Evolutionary conservation across 164 flowering plant species (phyloP).

Genomic region (Macadamia integrifolia): DNA sequence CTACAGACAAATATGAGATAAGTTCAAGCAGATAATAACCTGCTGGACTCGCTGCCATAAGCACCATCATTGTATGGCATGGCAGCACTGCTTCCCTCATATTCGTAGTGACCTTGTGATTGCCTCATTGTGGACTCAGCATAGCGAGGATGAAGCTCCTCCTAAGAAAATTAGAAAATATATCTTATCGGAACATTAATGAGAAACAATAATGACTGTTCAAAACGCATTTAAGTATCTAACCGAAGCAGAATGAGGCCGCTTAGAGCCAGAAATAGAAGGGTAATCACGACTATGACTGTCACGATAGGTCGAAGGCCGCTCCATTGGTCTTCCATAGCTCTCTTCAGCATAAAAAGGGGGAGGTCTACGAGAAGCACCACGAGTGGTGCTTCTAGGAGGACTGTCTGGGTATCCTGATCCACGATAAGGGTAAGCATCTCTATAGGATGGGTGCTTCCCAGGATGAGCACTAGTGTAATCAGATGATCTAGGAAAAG

Average conservation of each 20-base stretch:
- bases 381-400: conserved; percentile 8
- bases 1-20: neutral
- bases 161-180: conserved; percentile 14
- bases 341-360: conserved; percentile 22
- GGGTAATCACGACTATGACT: conserved; percentile 17
- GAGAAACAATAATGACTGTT: neutral
- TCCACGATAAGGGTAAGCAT: conserved; percentile 13
- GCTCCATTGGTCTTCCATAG: conserved; percentile 17
- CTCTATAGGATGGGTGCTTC: conserved; percentile 16
- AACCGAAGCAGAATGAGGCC: conserved; percentile 15
- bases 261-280: conserved; percentile 23
- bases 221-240: neutral
- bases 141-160: conserved; percentile 22
- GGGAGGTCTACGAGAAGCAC: conserved; percentile 15
- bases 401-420: conserved; percentile 15
- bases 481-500: conserved; percentile 14
- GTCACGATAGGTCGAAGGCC: conserved; percentile 19
- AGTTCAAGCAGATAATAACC: conserved; percentile 15
- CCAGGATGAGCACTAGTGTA: conserved; percentile 14
- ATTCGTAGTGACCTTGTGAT: conserved; percentile 16
- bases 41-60: conserved; percentile 20
- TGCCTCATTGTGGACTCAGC: conserved; percentile 16
- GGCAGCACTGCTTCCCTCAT: conserved; percentile 10
- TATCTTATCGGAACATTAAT: neutral
- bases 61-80: conserved; percentile 11